Conservation (phyloP, 2,329 filamentous ascomycete genomes). For the Apiospora aurea region DNA sequence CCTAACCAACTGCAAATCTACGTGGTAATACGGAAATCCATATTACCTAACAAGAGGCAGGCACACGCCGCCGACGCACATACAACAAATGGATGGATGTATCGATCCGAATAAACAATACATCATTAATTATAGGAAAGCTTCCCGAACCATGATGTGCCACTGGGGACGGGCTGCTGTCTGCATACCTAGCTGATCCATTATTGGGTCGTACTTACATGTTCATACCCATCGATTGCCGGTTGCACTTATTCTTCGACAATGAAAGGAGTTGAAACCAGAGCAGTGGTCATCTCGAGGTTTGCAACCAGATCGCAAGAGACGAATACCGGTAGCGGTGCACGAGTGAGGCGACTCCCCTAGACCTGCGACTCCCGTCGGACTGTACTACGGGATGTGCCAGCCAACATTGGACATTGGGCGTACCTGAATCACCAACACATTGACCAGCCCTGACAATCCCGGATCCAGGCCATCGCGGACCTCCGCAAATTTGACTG, state of each 20-base stretch:
- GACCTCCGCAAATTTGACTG: background rate
- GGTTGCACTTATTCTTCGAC: background rate
- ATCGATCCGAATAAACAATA: too few species aligned
- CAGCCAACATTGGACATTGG: background rate
- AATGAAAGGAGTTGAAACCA: background rate
- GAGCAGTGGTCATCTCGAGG: background rate
- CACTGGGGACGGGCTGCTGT: background rate
- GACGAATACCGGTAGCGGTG: background rate
- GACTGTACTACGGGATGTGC: background rate
- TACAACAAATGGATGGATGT: too few species aligned
- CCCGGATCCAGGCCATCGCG: background rate
- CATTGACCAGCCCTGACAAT: background rate
- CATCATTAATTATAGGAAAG: background rate
- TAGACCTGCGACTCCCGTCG: background rate
- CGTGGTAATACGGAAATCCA: too few species aligned
- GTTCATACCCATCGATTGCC: background rate
- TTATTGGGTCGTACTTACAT: background rate
- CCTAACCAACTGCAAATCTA: too few species aligned
- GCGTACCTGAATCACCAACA: conserved; percentile 14
- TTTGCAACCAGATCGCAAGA: background rate
- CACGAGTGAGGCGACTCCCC: background rate
- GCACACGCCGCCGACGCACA: too few species aligned
- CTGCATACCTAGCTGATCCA: background rate
- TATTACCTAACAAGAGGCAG: too few species aligned
- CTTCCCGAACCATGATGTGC: background rate